A percentile compares a stretch with the other conserved stretches of the same genome.
These are phyloP conservation scores for Pseudocohnilembus persalinus DNA, from an alignment of 169 alveolate genomes.

Conservation along the genomic window DNA sequence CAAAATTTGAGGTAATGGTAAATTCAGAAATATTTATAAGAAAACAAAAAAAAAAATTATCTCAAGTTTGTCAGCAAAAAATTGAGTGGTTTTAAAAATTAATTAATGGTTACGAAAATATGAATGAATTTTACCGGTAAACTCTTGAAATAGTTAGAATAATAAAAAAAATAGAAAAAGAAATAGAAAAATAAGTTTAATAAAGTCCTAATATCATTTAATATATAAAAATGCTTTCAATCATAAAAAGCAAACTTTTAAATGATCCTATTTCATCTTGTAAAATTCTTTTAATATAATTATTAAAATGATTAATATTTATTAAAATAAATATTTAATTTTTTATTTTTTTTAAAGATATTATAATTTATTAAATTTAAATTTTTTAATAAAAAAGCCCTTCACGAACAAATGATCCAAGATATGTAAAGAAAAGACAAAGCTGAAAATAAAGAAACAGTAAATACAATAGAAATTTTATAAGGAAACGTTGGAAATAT, in stretches of 20 bases:
- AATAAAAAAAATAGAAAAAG: neutral
- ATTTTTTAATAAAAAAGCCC: conserved; percentile 1
- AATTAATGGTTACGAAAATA: conserved; percentile 10
- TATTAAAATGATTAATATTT: too few species aligned
- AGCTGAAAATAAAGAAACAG: neutral
- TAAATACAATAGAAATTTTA: neutral
- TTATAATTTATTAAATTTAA: conserved; percentile 3
- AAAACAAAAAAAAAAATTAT: neutral
- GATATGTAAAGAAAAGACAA: conserved; percentile 10
- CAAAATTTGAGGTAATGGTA: neutral
- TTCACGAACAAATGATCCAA: neutral
- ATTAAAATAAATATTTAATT: too few species aligned
- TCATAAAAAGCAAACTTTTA: neutral
- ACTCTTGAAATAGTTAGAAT: conserved; percentile 6
- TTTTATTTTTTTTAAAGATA: neutral
- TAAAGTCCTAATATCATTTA: neutral
- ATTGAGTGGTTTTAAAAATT: neutral
- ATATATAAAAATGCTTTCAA: neutral
- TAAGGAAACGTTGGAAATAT: conserved; percentile 29
- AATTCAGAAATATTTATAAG: neutral
- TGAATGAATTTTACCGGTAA: neutral
- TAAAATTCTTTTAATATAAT: too few species aligned
- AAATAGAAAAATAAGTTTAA: neutral
- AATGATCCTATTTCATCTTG: neutral
- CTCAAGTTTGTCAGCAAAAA: neutral